Base-by-base conservation (phyloP, 129 eudicot species). In the Flaveria brownii region DNA sequence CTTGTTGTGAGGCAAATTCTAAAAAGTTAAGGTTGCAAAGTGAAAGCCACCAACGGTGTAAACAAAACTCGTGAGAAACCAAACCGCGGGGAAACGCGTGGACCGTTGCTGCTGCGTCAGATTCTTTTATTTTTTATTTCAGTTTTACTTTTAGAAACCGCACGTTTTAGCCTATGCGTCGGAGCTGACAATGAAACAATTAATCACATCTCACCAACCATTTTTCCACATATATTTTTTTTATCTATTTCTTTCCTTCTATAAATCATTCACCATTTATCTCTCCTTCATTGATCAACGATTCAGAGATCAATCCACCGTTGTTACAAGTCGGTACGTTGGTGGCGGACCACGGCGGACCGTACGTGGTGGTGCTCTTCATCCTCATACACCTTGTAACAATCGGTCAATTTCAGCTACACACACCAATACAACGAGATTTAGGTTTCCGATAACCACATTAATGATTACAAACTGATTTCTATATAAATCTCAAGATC, bases 181-280 rank as follows among this genome's bases (percentile, higher is more conserved):
- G 85, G 86, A 84, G 65, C 85, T 82, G 91, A 82, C 83, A 22
- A 74, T 62, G 61, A 67, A 25, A 46, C 82, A 78, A 75, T 78
- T 72, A 77, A 81, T 74, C 83, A 78, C 76, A 69, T 61, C 73
- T 65, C 74, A 77, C 82, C 86, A 82, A 67, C 82, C 72, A 82
- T 46, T 65, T 50, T 46, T 74, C 76, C 25, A 59, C 36, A 65
- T 49, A 47, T 64, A n/a, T 62, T 54, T 43, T 64, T 52, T 17
- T 52, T 25, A 25, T 33, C 14, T 17, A 2, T 64, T 18, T 13
- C 42, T 75, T 62, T 59, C 42, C 52, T 11, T 72, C 63, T 82
- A 78, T 82, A 78, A 76, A 71, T 71, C 79, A 3, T n/a, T 18
- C 79, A 7, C 68, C 51, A 78, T 66, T 45, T 65, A 43, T 55